Evolutionary conservation across 2,329 filamentous ascomycete species (phyloP).

Genomic region (Fusarium sp.): DNA sequence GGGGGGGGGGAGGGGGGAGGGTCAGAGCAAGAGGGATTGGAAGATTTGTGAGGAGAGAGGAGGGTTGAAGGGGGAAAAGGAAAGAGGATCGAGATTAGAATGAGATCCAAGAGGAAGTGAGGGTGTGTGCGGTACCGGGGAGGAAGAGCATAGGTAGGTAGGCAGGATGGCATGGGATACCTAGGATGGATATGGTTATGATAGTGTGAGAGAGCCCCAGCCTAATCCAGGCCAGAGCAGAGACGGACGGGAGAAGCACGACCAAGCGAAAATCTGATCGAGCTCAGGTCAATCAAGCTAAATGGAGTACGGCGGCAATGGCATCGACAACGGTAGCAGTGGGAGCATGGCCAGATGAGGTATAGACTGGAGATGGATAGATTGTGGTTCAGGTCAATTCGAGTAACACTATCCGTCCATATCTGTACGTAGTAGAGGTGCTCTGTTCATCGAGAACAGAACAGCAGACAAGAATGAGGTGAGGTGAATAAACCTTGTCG

Average conservation of each 20-base stretch:
- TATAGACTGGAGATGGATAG: neutral
- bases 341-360: constrained; percentile 31
- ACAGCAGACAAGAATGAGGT: constrained; percentile 4
- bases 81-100: constrained; percentile 39
- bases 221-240: neutral
- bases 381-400: constrained; percentile 5
- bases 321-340: constrained; percentile 29
- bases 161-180: constrained; percentile 12
- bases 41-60: constrained; percentile 1
- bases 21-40: constrained; percentile 12
- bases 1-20: constrained; percentile 12
- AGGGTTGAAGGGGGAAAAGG: constrained; percentile 21
- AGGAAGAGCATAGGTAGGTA: constrained; percentile 9
- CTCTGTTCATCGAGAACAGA: constrained; percentile 5
- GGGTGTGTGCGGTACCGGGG: constrained; percentile 36
- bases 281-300: constrained; percentile 28
- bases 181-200: constrained; percentile 3
- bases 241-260: neutral
- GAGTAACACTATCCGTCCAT: constrained; percentile 33
- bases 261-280: constrained; percentile 34
- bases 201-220: constrained; percentile 4
- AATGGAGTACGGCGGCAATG: constrained; percentile 41
- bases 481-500: constrained; percentile 25
- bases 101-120: constrained; percentile 40
- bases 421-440: constrained; percentile 28